Evolutionary conservation across 208 protist species (phyloP).

Genomic region (Crithidia sp.): DNA sequence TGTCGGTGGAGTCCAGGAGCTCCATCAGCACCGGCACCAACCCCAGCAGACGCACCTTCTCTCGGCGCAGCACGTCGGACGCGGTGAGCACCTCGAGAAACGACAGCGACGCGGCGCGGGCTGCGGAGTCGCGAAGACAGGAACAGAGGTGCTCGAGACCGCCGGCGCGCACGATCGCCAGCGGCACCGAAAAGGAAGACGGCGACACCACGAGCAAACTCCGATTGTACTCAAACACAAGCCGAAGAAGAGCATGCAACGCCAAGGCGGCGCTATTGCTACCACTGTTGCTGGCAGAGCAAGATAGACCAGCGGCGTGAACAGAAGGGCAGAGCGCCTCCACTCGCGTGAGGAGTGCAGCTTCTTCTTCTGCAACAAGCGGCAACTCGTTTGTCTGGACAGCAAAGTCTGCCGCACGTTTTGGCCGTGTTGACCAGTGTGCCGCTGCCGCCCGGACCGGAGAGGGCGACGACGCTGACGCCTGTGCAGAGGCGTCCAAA

Average conservation of each 20-base stretch:
- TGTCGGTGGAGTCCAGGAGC: background rate
- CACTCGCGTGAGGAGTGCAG: background rate
- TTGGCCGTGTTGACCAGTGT: constrained; percentile 22
- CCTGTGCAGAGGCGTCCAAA: background rate
- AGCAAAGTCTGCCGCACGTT: background rate
- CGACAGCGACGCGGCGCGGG: constrained; percentile 10
- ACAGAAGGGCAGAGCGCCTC: background rate
- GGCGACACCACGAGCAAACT: background rate
- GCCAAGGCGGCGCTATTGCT: constrained; percentile 19
- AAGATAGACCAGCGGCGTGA: background rate
- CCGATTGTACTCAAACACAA: constrained; percentile 49
- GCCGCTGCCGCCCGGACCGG: constrained; percentile 2
- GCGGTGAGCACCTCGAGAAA: constrained; percentile 59
- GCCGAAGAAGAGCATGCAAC: constrained; percentile 31
- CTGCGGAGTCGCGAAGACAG: constrained; percentile 3
- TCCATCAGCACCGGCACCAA: constrained; percentile 22
- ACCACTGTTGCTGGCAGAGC: background rate
- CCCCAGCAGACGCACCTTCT: constrained; percentile 5
- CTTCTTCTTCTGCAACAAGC: background rate
- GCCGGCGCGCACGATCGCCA: constrained; percentile 34
- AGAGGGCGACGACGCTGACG: constrained; percentile 13
- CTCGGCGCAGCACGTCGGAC: constrained; percentile 12
- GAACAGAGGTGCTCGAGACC: constrained; percentile 39
- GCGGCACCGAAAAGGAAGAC: constrained; percentile 23
- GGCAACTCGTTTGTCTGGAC: background rate